Conservation (phyloP, 2,329 filamentous ascomycete species). For the Amauroascus verrucosus region DNA sequence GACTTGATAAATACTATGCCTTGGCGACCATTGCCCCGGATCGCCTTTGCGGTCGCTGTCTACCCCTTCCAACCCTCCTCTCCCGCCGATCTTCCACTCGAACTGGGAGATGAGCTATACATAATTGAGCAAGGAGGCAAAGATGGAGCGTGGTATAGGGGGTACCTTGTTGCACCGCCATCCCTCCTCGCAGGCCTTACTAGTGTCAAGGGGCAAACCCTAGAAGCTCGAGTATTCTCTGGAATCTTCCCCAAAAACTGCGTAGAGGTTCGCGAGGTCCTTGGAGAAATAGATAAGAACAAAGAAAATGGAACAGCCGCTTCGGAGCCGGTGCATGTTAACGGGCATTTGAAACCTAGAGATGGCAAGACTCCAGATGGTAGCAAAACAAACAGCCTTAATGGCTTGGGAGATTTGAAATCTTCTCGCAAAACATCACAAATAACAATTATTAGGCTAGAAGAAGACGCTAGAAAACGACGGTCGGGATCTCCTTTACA, state of each 20-base stretch:
- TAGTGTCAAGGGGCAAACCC: slow-evolving; percentile 78
- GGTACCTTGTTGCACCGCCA: slow-evolving; percentile 88
- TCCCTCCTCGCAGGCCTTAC: slow-evolving; percentile 86
- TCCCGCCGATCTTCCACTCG: slow-evolving; percentile 84
- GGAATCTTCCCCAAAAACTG: slow-evolving; percentile 93
- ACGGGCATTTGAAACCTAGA: slow-evolving; percentile 19
- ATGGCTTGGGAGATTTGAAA: slow-evolving; percentile 25
- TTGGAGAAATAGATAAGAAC: slow-evolving; percentile 57
- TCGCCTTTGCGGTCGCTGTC: slow-evolving; percentile 94
- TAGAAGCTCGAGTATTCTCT: slow-evolving; percentile 95
- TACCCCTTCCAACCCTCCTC: slow-evolving; percentile 84
- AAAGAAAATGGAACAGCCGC: slow-evolving; percentile 21
- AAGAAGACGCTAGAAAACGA: slow-evolving; percentile 26
- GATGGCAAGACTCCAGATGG: slow-evolving; percentile 20
- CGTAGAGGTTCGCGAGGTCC: slow-evolving; percentile 85
- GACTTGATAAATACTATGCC: slow-evolving; percentile 53
- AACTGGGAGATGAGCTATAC: slow-evolving; percentile 96
- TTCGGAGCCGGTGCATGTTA: slow-evolving; percentile 26
- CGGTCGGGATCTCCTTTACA: slow-evolving; percentile 24
- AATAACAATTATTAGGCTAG: slow-evolving; percentile 30
- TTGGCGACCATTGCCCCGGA: slow-evolving; percentile 92
- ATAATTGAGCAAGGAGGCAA: slow-evolving; percentile 89
- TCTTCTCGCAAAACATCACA: slow-evolving; percentile 32
- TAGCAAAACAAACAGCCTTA: slow-evolving; percentile 10
- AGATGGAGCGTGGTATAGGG: slow-evolving; percentile 84